Evolutionary conservation across 768 basidiomycete species (phyloP).

Genomic region (Galerina marginata): DNA sequence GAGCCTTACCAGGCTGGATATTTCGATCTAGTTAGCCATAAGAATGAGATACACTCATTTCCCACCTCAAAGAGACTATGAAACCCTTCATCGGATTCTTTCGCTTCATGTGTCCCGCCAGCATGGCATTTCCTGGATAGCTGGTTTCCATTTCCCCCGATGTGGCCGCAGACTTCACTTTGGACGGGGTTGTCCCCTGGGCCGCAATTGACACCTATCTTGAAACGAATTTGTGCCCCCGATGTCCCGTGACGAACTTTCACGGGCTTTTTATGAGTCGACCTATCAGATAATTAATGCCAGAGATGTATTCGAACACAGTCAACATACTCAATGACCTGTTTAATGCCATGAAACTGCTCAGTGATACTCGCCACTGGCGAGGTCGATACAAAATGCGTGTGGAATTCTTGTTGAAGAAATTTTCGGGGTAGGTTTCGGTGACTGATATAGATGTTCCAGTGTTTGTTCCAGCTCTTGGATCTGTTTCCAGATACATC

Average conservation of each 20-base stretch:
- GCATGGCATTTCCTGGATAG: conserved; percentile 45
- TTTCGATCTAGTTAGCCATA: background rate
- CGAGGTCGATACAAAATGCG: conserved; percentile 46
- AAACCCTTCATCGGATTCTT: conserved; percentile 39
- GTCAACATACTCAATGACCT: conserved; percentile 34
- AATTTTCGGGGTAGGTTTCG: conserved; percentile 39
- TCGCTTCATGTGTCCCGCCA: conserved; percentile 39
- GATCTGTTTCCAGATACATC: conserved; percentile 50
- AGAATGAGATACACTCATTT: conserved; percentile 30
- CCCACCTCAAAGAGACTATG: conserved; percentile 36
- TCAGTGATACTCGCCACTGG: conserved; percentile 39
- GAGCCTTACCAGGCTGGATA: conserved; percentile 28
- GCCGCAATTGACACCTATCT: conserved; percentile 30
- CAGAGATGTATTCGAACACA: conserved; percentile 21
- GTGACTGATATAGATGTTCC: conserved; percentile 44
- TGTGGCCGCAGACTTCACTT: conserved; percentile 43
- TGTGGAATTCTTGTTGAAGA: conserved; percentile 40
- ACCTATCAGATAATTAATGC: conserved; percentile 26
- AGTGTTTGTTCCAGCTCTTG: conserved; percentile 53
- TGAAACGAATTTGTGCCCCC: conserved; percentile 27
- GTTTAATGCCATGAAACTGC: conserved; percentile 39
- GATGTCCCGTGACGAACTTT: conserved; percentile 32
- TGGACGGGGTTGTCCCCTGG: conserved; percentile 46
- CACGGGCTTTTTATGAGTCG: conserved; percentile 37
- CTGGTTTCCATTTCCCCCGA: conserved; percentile 44